These are phyloP conservation scores for Cucumis melo DNA, from an alignment of 306 rosid species.

Conservation along the genomic window DNA sequence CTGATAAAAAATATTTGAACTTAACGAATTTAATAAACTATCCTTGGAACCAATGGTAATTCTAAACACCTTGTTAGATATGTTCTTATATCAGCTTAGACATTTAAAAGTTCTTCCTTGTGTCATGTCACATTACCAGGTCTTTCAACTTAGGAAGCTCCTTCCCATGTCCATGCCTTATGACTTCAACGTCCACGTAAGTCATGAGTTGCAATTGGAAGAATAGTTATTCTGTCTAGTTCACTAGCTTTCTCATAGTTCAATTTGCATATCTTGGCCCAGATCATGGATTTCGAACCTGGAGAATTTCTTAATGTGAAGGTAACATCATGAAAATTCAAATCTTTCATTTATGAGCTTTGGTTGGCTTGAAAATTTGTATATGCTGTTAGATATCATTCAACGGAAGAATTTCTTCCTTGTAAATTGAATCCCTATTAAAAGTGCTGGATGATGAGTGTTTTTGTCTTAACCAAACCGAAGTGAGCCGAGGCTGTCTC, in stretches of 20 bases:
- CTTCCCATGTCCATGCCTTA: slow-evolving; percentile 65
- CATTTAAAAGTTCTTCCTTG: background rate
- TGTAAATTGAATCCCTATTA: background rate
- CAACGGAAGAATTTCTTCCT: background rate
- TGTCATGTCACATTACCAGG: slow-evolving; percentile 22
- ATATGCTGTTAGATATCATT: background rate
- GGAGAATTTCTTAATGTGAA: slow-evolving; percentile 88
- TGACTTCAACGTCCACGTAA: slow-evolving; percentile 94
- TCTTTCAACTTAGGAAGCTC: slow-evolving; percentile 83
- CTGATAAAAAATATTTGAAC: background rate
- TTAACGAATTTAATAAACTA: background rate
- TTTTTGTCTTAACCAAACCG: too few relatives aligned
- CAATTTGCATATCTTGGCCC: slow-evolving; percentile 12
- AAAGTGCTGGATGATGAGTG: background rate
- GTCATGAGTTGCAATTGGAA: slow-evolving; percentile 10
- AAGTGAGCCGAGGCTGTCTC: too few relatives aligned
- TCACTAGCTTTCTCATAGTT: slow-evolving; percentile 1
- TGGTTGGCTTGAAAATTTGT: background rate
- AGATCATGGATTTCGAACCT: slow-evolving; percentile 95
- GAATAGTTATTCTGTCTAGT: background rate
- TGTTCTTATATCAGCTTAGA: slow-evolving; percentile 2
- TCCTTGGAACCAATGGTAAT: background rate
- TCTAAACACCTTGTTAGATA: background rate
- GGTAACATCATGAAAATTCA: slow-evolving; percentile 29
- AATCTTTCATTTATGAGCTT: background rate